Conservation (phyloP, 2,329 filamentous ascomycete genomes). For the Juglanconis oblonga region DNA sequence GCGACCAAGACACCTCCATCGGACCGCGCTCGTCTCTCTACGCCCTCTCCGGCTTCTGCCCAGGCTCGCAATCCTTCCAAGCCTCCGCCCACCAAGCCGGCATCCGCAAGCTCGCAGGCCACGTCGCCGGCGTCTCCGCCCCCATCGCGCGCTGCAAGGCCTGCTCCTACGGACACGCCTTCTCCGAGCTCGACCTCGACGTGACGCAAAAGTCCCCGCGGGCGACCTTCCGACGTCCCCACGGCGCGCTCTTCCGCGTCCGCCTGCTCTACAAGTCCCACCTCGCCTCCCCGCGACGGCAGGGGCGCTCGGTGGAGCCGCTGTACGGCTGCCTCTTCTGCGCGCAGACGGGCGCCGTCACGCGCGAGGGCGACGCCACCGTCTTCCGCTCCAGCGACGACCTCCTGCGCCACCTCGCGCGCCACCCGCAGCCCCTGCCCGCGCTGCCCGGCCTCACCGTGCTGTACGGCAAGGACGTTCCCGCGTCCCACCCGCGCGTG, state of each 20-base stretch:
- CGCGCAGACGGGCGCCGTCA: conserved; percentile 29
- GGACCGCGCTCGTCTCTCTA: conserved; percentile 34
- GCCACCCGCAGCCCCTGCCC: conserved; percentile 39
- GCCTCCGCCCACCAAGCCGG: conserved; percentile 33
- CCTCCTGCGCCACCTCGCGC: conserved; percentile 36
- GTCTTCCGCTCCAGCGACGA: conserved; percentile 36
- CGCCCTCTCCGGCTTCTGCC: conserved; percentile 35
- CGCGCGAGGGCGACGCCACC: conserved; percentile 39
- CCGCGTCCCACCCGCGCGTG: conserved; percentile 3
- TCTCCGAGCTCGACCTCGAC: conserved; percentile 14
- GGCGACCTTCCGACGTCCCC: conserved; percentile 7
- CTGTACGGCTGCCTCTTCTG: conserved; percentile 40
- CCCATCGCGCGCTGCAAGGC: conserved; percentile 13
- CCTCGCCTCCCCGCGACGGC: conserved; percentile 26
- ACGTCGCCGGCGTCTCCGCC: conserved; percentile 16
- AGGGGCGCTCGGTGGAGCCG: conserved; percentile 24
- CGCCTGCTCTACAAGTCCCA: conserved; percentile 43
- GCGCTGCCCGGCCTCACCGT: conserved; percentile 35
- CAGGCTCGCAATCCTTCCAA: conserved; percentile 35
- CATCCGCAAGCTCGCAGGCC: conserved; percentile 29
- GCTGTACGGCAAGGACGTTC: conserved; percentile 29
- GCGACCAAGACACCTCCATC: conserved; percentile 29
- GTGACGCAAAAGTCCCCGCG: conserved; percentile 6
- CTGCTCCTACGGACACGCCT: conserved; percentile 19
- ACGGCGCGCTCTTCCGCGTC: conserved; percentile 35